Conservation (phyloP, 306 rosid genomes). For the Cercis canadensis region DNA sequence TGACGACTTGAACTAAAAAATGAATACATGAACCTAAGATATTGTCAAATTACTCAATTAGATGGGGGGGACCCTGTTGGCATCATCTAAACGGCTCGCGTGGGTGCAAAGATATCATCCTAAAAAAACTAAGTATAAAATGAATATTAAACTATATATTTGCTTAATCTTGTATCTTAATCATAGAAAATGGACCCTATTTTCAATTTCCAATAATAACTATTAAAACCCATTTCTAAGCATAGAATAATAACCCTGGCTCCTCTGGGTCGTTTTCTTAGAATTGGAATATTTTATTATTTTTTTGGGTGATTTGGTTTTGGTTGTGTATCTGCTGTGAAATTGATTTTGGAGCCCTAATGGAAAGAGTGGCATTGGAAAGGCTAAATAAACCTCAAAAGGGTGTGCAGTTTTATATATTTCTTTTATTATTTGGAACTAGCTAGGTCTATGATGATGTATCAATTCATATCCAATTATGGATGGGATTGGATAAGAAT, state of each 20-base stretch:
- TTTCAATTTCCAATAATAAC: slow-evolving; percentile 47
- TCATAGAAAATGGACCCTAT: slow-evolving; percentile 54
- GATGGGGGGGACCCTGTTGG: slow-evolving; percentile 46
- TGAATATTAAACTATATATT: slow-evolving; percentile 43
- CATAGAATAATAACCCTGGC: neutral
- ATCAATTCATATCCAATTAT: too few species aligned
- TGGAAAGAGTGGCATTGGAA: neutral
- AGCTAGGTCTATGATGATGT: neutral
- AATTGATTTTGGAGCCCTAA: too few species aligned
- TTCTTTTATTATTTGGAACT: too few species aligned
- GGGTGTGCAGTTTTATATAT: slow-evolving; percentile 1
- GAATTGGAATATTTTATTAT: too few species aligned
- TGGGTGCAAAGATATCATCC: slow-evolving; percentile 55
- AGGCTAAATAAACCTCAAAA: slow-evolving; percentile 29
- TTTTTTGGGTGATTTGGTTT: neutral
- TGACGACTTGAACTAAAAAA: slow-evolving; percentile 38
- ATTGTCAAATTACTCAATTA: slow-evolving; percentile 39
- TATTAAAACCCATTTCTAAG: slow-evolving; percentile 39
- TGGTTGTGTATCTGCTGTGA: too few species aligned
- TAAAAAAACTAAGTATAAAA: slow-evolving; percentile 33
- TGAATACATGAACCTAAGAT: slow-evolving; percentile 7
- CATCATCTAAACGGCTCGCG: slow-evolving; percentile 57
- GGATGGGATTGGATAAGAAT: slow-evolving; percentile 1
- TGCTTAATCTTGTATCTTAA: slow-evolving; percentile 52
- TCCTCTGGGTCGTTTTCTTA: too few species aligned